Evolutionary conservation across 1,284 basidiomycete genomes (phyloP).

Genomic region (Coriolopsis trogii): DNA sequence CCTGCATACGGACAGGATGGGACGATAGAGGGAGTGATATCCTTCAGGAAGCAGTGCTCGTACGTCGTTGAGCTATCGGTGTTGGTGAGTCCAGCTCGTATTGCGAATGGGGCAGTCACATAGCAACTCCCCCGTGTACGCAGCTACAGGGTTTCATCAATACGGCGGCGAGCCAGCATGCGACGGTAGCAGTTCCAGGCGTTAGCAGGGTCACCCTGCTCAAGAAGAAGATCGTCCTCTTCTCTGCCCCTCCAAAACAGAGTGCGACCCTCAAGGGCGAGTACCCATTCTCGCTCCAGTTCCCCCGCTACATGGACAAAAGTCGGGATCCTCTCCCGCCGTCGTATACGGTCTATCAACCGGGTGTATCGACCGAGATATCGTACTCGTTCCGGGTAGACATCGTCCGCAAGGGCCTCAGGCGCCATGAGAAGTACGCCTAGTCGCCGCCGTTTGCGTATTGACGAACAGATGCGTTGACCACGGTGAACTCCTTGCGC

Average conservation of each 20-base stretch:
- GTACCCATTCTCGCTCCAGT: conserved; percentile 42
- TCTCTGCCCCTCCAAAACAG: conserved; percentile 27
- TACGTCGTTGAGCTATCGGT: conserved; percentile 41
- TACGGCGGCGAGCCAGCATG: conserved; percentile 36
- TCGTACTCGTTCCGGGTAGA: conserved; percentile 44
- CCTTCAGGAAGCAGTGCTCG: conserved; percentile 38
- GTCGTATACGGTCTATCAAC: conserved; percentile 40
- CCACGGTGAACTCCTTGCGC: conserved; percentile 1
- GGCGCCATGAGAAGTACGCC: conserved; percentile 46
- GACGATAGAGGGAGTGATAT: conserved; percentile 43
- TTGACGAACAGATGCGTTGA: conserved; percentile 4
- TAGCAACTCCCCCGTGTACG: conserved; percentile 3
- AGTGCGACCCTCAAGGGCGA: conserved; percentile 33
- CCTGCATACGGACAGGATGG: conserved; percentile 47
- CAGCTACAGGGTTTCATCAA: conserved; percentile 45
- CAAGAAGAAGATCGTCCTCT: conserved; percentile 35
- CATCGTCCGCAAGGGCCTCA: conserved; percentile 43
- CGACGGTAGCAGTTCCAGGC: conserved; percentile 28
- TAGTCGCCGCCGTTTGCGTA: neutral
- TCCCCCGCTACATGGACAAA: conserved; percentile 39
- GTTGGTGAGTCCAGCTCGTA: conserved; percentile 33
- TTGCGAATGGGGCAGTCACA: too few species aligned
- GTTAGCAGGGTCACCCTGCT: conserved; percentile 30
- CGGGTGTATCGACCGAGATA: conserved; percentile 42
- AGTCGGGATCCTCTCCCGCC: conserved; percentile 40